Base-by-base conservation (phyloP, 176 grass and related monocot species). In the Melocanna baccifera region DNA sequence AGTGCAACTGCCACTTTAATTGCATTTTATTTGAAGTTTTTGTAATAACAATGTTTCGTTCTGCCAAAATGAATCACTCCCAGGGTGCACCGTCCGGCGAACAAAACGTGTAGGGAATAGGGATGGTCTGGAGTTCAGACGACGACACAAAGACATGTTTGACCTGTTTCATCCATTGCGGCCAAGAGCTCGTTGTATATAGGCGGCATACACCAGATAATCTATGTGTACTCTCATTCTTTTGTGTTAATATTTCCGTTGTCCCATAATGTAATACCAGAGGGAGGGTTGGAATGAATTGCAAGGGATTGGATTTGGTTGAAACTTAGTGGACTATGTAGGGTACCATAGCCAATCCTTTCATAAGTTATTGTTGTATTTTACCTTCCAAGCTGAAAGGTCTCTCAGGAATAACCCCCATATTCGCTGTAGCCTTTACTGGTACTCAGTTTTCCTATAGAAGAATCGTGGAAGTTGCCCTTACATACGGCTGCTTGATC, bases 81-180 rank as follows among this genome's bases (percentile, higher is more conserved):
- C 91, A 93, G 91, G 91, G 88, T 76, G 37, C 78, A 79, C 74
- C 74, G 40, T 62, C 88, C 10, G 20, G 69, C 28, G 86, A 83
- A 80, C 88, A 86, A 88, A 83, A 88, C 13, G 86, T 83, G 20
- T 90, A 92, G 73, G 83, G 69, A 56, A 20, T 90, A 92, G 73
- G 83, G 69, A 56, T 25, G n/a, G 51, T 69, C 13, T 53, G 56
- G 34, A 63, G 22, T 57, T 57, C 25, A 32, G 63, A 61, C 62
- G 36, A 29, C 41, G 83, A 62, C 28, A 79, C 25, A 64, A 14
- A 56, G 57, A 32, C 55, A 76, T 58, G 36, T 47, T 80, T 66
- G 68, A 47, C 68, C 58, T 73, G 66, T 86, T 89, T 19, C 59
- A 59, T 65, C 64, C 53, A 37, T 39, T 1, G 55, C 3, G 45